Percentiles rank a stretch among this genome's conserved stretches.
phyloP scores from a whole-genome alignment of 163 green algal genomes.

The Chlorella variabilis region DNA sequence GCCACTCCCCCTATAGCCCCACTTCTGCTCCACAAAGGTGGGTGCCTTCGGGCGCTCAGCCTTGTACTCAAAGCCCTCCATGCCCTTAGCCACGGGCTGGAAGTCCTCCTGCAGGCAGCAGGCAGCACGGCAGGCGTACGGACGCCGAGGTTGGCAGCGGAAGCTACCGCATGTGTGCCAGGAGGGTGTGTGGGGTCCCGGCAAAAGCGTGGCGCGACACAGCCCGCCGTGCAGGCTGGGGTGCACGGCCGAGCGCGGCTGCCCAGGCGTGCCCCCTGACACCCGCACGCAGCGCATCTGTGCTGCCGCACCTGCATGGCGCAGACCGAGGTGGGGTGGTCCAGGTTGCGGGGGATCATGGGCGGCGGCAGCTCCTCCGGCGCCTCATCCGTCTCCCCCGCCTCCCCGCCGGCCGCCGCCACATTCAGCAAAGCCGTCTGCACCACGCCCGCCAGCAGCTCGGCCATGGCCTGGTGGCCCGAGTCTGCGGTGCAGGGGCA shows the following conservation, averaged over 20 bases:
- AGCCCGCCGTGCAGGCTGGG: too few relatives aligned
- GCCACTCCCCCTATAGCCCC: not conserved
- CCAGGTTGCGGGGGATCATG: conserved; percentile 10
- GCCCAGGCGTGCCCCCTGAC: too few relatives aligned
- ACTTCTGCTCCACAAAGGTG: conserved; percentile 12
- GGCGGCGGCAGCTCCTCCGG: conserved; percentile 12
- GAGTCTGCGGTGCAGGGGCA: not conserved
- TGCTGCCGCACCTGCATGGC: conserved; percentile 28
- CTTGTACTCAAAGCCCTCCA: not conserved
- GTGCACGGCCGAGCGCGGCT: too few relatives aligned
- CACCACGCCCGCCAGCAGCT: conserved; percentile 29
- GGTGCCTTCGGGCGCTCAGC: not conserved
- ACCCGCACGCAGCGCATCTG: too few relatives aligned
- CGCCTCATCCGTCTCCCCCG: not conserved
- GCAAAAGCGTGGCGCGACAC: too few relatives aligned
- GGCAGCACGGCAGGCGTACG: too few relatives aligned
- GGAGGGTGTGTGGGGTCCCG: too few relatives aligned
- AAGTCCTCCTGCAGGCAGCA: conserved; percentile 12
- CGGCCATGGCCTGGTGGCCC: conserved; percentile 12
- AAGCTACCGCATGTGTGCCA: too few relatives aligned
- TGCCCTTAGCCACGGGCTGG: not conserved
- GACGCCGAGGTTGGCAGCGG: too few relatives aligned
- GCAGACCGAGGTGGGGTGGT: conserved; percentile 14
- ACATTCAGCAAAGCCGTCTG: not conserved
- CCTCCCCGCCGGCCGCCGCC: not conserved